A percentile compares a stretch with the other conserved stretches of the same genome.
Evolutionary conservation across 495 filamentous ascomycete genomes (phyloP).

Genomic region (Jackrogersella minutella): DNA sequence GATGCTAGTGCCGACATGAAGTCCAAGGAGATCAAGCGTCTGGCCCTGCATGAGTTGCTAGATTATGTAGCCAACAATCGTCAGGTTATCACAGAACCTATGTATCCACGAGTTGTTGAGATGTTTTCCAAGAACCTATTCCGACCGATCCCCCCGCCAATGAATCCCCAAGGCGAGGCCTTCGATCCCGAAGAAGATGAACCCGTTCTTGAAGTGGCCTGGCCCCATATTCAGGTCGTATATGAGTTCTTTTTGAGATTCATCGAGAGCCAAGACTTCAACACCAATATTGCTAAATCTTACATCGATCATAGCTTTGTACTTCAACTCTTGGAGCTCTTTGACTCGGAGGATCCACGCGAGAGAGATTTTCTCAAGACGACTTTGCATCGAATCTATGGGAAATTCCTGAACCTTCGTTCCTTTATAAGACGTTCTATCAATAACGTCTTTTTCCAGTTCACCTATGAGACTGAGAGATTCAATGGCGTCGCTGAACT

Average conservation of each 20-base stretch:
- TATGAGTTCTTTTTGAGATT: conserved; percentile 99
- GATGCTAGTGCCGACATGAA: conserved; percentile 99
- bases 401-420: conserved; percentile 96
- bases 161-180: conserved; percentile 97
- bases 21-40: conserved; percentile 99
- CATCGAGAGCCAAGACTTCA: conserved; percentile 99
- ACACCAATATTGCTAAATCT: conserved; percentile 99
- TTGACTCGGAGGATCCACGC: conserved; percentile 97
- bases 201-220: conserved; percentile 96
- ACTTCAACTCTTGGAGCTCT: conserved; percentile 94
- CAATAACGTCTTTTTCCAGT: conserved; percentile 99
- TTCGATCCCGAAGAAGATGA: conserved; percentile 99
- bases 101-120: conserved; percentile 98
- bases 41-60: conserved; percentile 94
- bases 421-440: conserved; percentile 98
- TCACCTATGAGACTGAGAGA: conserved; percentile 97
- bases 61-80: conserved; percentile 99
- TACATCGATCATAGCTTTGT: conserved; percentile 99
- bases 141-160: conserved; percentile 92
- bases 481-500: conserved; percentile 99
- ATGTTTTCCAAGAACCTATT: conserved; percentile 99
- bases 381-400: conserved; percentile 96
- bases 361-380: conserved; percentile 99
- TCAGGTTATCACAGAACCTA: conserved; percentile 97
- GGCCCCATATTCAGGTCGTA: conserved; percentile 99